Evolutionary conservation across 108 stramenopile genomes (phyloP), one percentile per base, ranked within the genome.

Genomic region (Skeletonema potamos): DNA sequence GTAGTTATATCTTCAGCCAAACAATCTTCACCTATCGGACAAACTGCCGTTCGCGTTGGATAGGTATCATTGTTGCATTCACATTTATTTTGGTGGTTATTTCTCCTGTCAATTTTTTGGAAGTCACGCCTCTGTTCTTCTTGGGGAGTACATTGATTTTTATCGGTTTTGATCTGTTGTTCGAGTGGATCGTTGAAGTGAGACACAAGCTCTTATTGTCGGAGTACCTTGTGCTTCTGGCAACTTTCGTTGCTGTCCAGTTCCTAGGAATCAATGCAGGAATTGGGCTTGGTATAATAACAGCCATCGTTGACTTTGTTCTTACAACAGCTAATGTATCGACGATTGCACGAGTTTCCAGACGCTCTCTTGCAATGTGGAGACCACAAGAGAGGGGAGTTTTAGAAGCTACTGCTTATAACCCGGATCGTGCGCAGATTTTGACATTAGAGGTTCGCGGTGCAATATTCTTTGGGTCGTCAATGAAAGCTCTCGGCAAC

Each of bases 21-120:
- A 99, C 98, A n/a, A 96, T 98, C 33, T 98, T 99, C 72, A 97
- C 96, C 1, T 92, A 96, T 62, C 91, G 98, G 28, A 96, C 96
- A 26, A 92, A 92, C 13, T 81, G 80, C 33, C 72, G 58, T 10
- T 74, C 73, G 32, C 48, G 86, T 22, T 89, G 84, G 85, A 89
- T 96, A 70, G 95, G 95, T 44, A 39, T 87, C 6, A 65, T 93
- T 62, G 85, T 91, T 44, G 80, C 72, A 41, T 55, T 79, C 37
- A 82, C 74, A 1, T 91, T 87, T 46, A 26, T 91, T 44, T 85
- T 82, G 29, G 89, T 93, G 20, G 87, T 96, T 15, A 62, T 87
- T 0, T 89, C 89, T 32, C 72, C 85, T 13, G 77, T 93, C 8
- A 93, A 96, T 39, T 82, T 96, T 10, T 59, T 96, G 36, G 74